phyloP scores from a whole-genome alignment of 176 grass and related monocot species.

The Avena eriantha region DNA sequence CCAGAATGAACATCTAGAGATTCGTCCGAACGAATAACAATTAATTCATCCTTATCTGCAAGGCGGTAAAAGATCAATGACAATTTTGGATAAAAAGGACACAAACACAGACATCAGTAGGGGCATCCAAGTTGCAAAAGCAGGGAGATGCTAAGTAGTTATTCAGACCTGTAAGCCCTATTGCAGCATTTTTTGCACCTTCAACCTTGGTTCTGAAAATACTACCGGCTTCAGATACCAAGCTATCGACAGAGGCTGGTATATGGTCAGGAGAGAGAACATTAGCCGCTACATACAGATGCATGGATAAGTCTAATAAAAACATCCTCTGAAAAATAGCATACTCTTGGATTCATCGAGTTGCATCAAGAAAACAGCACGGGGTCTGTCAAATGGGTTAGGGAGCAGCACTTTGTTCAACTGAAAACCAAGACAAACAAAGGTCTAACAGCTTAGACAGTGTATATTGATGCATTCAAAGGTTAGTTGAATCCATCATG shows the following conservation, averaged over 20 bases:
- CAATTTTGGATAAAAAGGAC: conserved; percentile 18
- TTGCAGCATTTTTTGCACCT: conserved; percentile 46
- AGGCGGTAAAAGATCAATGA: conserved; percentile 40
- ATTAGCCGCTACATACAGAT: conserved; percentile 35
- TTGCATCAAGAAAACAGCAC: conserved; percentile 83
- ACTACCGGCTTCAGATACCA: conserved; percentile 50
- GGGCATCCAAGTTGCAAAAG: conserved; percentile 20
- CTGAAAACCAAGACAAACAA: conserved; percentile 55
- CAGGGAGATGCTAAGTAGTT: conserved; percentile 16
- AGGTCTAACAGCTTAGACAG: conserved; percentile 35
- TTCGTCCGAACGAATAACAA: conserved; percentile 70
- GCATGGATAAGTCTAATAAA: conserved; percentile 11
- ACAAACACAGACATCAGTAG: conserved; percentile 22
- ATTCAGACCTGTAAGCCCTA: conserved; percentile 78
- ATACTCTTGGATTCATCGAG: conserved; percentile 70
- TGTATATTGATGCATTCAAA: conserved; percentile 23
- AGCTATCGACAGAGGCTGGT: conserved; percentile 45
- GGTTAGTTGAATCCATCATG: not conserved
- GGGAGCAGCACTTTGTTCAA: conserved; percentile 82
- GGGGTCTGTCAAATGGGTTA: conserved; percentile 82
- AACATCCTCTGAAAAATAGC: not conserved
- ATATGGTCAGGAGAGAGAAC: conserved; percentile 30
- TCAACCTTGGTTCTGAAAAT: conserved; percentile 66
- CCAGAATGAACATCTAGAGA: conserved; percentile 56
- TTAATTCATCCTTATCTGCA: conserved; percentile 79